Conservation (phyloP, 192 early-diverging fungal species). For the Oehlia diaphana region DNA sequence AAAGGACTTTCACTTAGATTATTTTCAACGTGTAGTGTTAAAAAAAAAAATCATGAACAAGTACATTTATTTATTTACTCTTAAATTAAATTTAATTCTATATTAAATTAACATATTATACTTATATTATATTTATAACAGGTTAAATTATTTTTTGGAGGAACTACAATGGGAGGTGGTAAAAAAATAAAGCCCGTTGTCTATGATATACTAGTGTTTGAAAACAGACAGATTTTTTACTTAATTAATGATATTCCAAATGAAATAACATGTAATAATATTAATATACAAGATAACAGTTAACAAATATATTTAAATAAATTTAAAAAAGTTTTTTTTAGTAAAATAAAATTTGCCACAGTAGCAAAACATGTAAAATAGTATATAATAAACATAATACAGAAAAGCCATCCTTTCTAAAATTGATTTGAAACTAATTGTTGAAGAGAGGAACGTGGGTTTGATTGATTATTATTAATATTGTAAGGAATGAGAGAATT, state of each 20-base stretch:
- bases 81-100: too few species aligned
- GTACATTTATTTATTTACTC: neutral
- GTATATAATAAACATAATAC: too few species aligned
- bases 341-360: too few species aligned
- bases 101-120: too few species aligned
- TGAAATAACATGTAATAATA: constrained; percentile 10
- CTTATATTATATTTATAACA: neutral
- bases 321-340: too few species aligned
- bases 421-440: neutral
- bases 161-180: neutral
- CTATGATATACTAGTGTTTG: constrained; percentile 5
- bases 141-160: constrained; percentile 1
- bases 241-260: constrained; percentile 1
- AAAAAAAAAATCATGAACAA: neutral
- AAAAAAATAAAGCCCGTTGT: neutral
- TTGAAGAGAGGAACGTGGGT: neutral
- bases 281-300: neutral
- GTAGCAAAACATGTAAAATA: too few species aligned
- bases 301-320: too few species aligned
- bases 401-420: too few species aligned
- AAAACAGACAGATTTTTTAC: neutral
- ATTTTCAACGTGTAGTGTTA: neutral
- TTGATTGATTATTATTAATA: too few species aligned
- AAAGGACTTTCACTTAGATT: neutral
- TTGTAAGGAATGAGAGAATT: too few species aligned